Base-by-base conservation (phyloP, 768 basidiomycete species). In the Zangia roseola region DNA sequence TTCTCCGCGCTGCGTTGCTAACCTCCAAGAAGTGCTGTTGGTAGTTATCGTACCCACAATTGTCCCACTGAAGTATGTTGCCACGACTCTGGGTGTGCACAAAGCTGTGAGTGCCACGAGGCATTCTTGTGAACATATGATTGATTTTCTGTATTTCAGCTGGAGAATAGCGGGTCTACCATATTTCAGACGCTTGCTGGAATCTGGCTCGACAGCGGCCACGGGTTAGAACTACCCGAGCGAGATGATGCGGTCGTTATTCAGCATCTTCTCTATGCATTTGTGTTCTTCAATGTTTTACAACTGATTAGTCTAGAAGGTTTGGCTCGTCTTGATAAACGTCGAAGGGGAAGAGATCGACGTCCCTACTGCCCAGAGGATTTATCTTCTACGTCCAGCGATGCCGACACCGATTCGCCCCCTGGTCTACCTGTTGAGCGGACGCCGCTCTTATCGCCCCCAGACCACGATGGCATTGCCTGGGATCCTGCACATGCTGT, bases 141-240 rank as follows among this genome's bases (percentile, higher is more conserved):
- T 53, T 19, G 51, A 19, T 23, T 30, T 0, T 10, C 39, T 8
- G 39, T 10, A 31, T 47, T 37, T 5, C 48, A 89, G 87, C 71
- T 91, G 49, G 88, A 91, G 61, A 82, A 87, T 64, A 81, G 83
- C 2, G 87, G 87, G 2, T 79, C 84, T 4, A 86, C 84, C 0
- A 77, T 88, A 45, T 80, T 83, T 48, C 84, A 89, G 56, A 88
- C 86, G 0, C 59, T 89, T 10, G 77, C 86, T n/a, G 88, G 88
- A 38, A 70, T 88, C 25, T 67, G 78, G 20, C 74, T 91, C 12
- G 88, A 91, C 61, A 69, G 36, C 30, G 37, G 48, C 14, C 16
- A 33, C 26, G 10, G 23, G 35, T 38, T 48, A n/a, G 43, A 51
- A 24, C 31, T 19, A 17, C 43, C 39, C 62, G 33, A 56, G 58